Percentiles rank a stretch among this genome's conserved stretches.
phyloP scores from a whole-genome alignment of 805 yeast genomes.

The Yamadazyma phyllophila region DNA sequence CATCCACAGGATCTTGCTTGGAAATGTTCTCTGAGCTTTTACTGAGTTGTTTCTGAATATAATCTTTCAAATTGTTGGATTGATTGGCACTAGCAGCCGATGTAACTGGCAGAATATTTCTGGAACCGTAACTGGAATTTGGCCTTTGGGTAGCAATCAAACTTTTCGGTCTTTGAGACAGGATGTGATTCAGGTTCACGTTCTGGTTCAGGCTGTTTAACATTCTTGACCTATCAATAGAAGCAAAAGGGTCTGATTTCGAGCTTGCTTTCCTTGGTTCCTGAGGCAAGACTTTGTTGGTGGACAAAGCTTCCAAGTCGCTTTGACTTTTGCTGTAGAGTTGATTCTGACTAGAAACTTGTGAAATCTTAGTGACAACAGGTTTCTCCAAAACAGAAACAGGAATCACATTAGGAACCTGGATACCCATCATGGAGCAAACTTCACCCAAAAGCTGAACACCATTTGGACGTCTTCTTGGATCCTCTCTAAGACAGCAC shows the following conservation, averaged over 20 bases:
- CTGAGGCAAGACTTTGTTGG: too few species aligned
- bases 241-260: slow-evolving; percentile 39
- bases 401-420: slow-evolving; percentile 44
- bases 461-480: slow-evolving; percentile 69
- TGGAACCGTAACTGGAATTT: slow-evolving; percentile 2
- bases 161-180: slow-evolving; percentile 17
- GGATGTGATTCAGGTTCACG: slow-evolving; percentile 13
- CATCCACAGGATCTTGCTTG: slow-evolving; percentile 15
- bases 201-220: slow-evolving; percentile 11
- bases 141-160: slow-evolving; percentile 9
- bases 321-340: slow-evolving; percentile 2
- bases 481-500: slow-evolving; percentile 61
- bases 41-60: slow-evolving; percentile 31
- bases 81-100: slow-evolving; percentile 4
- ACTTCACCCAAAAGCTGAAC: slow-evolving; percentile 69
- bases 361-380: neutral
- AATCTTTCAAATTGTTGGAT: slow-evolving; percentile 26
- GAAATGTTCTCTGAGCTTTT: slow-evolving; percentile 22
- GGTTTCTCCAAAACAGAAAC: slow-evolving; percentile 28
- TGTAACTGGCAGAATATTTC: slow-evolving; percentile 9
- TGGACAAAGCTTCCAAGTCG: slow-evolving; percentile 4
- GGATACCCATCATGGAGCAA: slow-evolving; percentile 52
- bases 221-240: slow-evolving; percentile 38
- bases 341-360: neutral
- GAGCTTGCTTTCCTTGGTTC: too few species aligned